Evolutionary conservation across 805 yeast genomes (phyloP).

Genomic region (Komagataella pseudopastoris): DNA sequence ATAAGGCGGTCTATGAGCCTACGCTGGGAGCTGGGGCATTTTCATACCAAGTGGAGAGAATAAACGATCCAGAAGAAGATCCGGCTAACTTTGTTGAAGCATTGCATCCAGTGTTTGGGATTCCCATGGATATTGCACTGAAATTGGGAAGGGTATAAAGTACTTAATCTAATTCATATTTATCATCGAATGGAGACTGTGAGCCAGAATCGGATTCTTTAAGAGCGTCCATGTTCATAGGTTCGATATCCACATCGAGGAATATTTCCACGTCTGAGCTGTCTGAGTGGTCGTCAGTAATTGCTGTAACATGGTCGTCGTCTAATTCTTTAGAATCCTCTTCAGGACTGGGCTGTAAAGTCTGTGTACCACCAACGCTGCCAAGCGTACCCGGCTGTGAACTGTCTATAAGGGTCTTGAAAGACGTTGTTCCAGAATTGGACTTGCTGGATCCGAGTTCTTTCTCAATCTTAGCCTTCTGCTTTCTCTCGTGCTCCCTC

Average conservation of each 20-base stretch:
- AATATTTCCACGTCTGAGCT: neutral
- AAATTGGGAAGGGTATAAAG: neutral
- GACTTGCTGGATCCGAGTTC: neutral
- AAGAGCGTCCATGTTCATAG: neutral
- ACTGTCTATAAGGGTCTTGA: neutral
- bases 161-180: neutral
- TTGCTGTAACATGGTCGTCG: neutral
- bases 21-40: neutral
- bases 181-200: neutral
- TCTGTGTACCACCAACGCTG: neutral
- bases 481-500: neutral
- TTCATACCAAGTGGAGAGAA: neutral
- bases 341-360: neutral
- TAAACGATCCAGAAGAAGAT: neutral
- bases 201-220: neutral
- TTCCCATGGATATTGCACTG: neutral
- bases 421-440: neutral
- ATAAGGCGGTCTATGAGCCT: constrained; percentile 8
- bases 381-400: neutral
- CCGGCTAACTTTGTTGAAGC: neutral
- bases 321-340: neutral
- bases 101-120: neutral
- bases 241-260: neutral
- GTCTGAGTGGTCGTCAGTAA: neutral
- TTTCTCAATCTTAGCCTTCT: neutral